Conservation (phyloP, 2,329 filamentous ascomycete genomes). For the Metarhizium anisopliae region DNA sequence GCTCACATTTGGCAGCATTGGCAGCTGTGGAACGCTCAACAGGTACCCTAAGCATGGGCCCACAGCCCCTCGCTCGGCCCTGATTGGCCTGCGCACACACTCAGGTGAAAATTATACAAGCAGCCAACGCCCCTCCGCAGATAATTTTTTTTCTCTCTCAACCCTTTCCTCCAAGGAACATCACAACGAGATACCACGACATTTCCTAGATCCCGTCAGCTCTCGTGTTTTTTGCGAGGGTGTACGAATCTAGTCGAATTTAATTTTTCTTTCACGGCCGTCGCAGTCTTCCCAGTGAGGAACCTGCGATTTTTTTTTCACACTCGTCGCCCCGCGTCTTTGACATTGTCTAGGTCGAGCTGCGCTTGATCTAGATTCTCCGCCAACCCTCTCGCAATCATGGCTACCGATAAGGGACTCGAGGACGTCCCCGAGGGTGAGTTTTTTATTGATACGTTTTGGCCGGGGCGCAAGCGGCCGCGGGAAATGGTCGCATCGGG, state of each 20-base stretch:
- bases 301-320: conserved; percentile 30
- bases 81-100: conserved; percentile 12
- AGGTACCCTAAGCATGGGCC: conserved; percentile 15
- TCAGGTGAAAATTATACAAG: conserved; percentile 24
- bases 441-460: conserved; percentile 26
- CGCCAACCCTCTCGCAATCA: conserved; percentile 64
- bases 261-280: conserved; percentile 17
- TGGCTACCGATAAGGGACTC: conserved; percentile 97
- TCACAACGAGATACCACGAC: conserved; percentile 21
- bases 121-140: conserved; percentile 27
- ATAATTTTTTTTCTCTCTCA: conserved; percentile 26
- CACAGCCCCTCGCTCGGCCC: neutral
- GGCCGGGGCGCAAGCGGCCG: neutral
- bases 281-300: conserved; percentile 25
- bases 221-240: conserved; percentile 36
- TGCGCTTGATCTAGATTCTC: conserved; percentile 64
- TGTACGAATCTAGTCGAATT: conserved; percentile 37
- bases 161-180: conserved; percentile 21
- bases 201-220: conserved; percentile 32
- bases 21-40: conserved; percentile 4
- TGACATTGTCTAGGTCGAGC: conserved; percentile 58
- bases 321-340: conserved; percentile 29
- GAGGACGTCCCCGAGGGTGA: conserved; percentile 94
- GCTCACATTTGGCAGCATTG: neutral
- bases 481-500: neutral